Percentiles rank a stretch among this genome's conserved stretches.
These are phyloP conservation scores for Crucihimalaya himalaica DNA, from an alignment of 345 rosid species.

Conservation along the genomic window DNA sequence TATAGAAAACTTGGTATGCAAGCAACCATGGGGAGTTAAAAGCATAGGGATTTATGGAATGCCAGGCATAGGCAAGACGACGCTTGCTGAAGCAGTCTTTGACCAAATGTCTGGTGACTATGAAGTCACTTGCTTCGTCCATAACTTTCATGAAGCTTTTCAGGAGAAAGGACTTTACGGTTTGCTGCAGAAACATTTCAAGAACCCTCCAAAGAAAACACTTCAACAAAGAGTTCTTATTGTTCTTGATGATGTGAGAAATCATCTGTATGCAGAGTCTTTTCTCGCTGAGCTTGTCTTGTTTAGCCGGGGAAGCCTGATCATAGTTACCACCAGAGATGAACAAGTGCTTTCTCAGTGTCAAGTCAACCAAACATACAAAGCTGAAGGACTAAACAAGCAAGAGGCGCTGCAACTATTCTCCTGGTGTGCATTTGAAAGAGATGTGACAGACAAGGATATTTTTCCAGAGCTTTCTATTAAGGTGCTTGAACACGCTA, in stretches of 20 bases:
- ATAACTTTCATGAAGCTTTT: slow-evolving; percentile 8
- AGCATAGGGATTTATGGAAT: slow-evolving; percentile 25
- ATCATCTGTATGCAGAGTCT: neutral
- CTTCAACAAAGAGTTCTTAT: slow-evolving; percentile 2
- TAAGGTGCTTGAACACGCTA: neutral
- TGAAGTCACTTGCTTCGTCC: slow-evolving; percentile 7
- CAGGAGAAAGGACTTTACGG: slow-evolving; percentile 1
- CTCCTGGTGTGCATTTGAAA: neutral
- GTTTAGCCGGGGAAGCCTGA: slow-evolving; percentile 12
- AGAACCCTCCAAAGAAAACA: neutral
- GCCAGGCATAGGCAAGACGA: slow-evolving; percentile 30
- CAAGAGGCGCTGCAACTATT: neutral
- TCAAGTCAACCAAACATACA: neutral
- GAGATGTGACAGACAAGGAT: neutral
- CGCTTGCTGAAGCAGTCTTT: slow-evolving; percentile 24
- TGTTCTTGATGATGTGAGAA: slow-evolving; percentile 19
- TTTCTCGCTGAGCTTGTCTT: neutral
- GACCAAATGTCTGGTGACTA: neutral
- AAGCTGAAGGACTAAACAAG: slow-evolving; percentile 5
- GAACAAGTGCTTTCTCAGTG: neutral
- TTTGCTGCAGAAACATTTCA: slow-evolving; percentile 1
- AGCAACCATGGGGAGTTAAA: slow-evolving; percentile 18
- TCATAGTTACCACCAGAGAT: slow-evolving; percentile 22
- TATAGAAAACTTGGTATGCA: slow-evolving; percentile 10
- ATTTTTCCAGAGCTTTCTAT: neutral